Percentiles rank a stretch among this genome's conserved stretches.
phyloP scores from a whole-genome alignment of 768 basidiomycete genomes.

The Termitomyces sp. region DNA sequence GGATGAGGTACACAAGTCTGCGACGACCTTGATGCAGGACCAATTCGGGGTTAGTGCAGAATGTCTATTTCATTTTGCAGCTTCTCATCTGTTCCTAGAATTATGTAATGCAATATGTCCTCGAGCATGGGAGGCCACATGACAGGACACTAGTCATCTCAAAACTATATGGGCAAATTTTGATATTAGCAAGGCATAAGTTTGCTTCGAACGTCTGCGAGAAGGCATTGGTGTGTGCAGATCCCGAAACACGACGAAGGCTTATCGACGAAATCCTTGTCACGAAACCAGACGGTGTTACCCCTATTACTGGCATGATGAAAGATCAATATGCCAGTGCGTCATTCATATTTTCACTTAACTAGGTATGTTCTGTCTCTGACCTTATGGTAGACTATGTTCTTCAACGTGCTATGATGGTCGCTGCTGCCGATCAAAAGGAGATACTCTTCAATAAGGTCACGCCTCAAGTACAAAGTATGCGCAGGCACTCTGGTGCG shows the following conservation, averaged over 20 bases:
- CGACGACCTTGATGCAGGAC: background rate
- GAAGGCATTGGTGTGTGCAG: conserved; percentile 73
- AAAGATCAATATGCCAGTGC: conserved; percentile 86
- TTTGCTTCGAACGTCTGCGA: conserved; percentile 97
- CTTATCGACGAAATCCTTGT: conserved; percentile 82
- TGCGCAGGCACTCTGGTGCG: conserved; percentile 67
- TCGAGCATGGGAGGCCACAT: conserved; percentile 70
- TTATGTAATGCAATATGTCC: conserved; percentile 92
- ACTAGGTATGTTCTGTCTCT: background rate
- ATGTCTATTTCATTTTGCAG: background rate
- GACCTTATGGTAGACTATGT: conserved; percentile 62
- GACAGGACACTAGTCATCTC: conserved; percentile 66
- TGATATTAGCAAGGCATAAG: conserved; percentile 80
- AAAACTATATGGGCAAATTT: conserved; percentile 71
- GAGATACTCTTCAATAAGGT: conserved; percentile 58
- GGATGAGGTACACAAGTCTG: conserved; percentile 73
- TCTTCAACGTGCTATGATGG: conserved; percentile 68
- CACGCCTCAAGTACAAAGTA: conserved; percentile 60
- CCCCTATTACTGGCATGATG: conserved; percentile 69
- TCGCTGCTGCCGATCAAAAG: conserved; percentile 70
- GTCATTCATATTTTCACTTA: conserved; percentile 23
- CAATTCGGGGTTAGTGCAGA: conserved; percentile 64
- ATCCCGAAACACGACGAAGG: conserved; percentile 54
- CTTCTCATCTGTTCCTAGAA: conserved; percentile 46
- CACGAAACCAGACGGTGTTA: conserved; percentile 58